A percentile compares a stretch with the other conserved stretches of the same genome.
These are phyloP conservation scores for Colletotrichum phormii DNA, from an alignment of 2,329 filamentous ascomycete genomes.

Conservation along the genomic window DNA sequence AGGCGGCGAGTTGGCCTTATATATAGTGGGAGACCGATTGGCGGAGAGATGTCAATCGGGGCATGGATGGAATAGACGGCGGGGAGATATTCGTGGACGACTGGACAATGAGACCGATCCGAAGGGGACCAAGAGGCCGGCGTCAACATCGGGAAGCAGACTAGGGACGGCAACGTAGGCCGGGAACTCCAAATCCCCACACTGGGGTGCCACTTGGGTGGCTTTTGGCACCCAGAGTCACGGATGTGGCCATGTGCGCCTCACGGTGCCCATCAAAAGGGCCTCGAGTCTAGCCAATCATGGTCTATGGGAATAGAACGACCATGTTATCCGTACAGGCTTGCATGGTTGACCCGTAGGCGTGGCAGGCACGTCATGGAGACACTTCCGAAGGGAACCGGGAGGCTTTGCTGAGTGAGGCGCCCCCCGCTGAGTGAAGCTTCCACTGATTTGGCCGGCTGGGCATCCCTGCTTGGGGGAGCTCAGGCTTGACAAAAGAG, in stretches of 20 bases:
- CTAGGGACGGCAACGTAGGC: constrained; percentile 24
- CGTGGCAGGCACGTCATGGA: neutral
- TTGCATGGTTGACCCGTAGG: neutral
- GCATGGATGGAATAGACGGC: constrained; percentile 13
- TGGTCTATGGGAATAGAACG: neutral
- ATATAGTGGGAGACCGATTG: constrained; percentile 13
- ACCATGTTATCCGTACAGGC: neutral
- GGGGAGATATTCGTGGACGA: constrained; percentile 18
- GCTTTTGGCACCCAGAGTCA: neutral
- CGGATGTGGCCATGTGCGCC: neutral
- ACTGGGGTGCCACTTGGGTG: neutral
- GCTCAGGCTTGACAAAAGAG: constrained; percentile 13
- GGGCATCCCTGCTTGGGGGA: constrained; percentile 20
- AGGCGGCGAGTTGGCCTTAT: constrained; percentile 3
- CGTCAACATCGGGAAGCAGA: constrained; percentile 30
- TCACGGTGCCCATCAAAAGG: neutral
- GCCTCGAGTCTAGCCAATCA: neutral
- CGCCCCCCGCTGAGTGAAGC: neutral
- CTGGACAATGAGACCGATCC: constrained; percentile 9
- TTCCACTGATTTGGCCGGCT: constrained; percentile 10
- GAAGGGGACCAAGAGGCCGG: constrained; percentile 26
- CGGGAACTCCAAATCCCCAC: constrained; percentile 33
- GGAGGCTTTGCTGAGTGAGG: neutral
- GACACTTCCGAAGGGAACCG: neutral
- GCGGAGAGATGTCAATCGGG: constrained; percentile 2